A percentile compares a stretch with the other conserved stretches of the same genome.
These are phyloP conservation scores for Fraxinus baroniana DNA, from an alignment of 305 asterid species.

Conservation along the genomic window DNA sequence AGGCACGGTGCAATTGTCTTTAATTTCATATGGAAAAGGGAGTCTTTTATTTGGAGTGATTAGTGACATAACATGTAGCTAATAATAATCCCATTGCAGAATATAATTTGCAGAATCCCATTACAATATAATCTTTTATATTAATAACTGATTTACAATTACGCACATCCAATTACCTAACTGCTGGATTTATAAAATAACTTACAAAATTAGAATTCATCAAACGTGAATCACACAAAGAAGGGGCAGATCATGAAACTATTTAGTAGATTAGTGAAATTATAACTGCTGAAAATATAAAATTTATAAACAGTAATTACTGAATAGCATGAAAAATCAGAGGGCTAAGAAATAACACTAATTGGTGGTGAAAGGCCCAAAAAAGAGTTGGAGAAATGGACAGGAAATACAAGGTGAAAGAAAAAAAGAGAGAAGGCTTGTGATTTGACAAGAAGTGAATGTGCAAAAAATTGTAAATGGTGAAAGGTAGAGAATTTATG, in stretches of 20 bases:
- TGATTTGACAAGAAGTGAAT: background rate
- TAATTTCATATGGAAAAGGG: background rate
- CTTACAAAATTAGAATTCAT: background rate
- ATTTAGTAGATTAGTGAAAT: background rate
- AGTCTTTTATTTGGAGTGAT: background rate
- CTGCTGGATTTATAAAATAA: background rate
- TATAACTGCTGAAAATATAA: background rate
- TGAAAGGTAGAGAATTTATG: background rate
- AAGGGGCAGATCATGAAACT: background rate
- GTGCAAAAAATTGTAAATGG: background rate
- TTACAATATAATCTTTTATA: background rate
- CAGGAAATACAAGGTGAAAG: background rate
- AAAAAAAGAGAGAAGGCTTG: background rate
- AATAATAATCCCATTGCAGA: background rate
- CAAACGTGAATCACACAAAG: background rate
- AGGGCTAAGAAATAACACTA: background rate
- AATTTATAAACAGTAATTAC: background rate
- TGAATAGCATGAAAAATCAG: background rate
- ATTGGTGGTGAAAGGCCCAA: background rate
- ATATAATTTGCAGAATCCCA: background rate
- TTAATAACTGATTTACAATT: background rate
- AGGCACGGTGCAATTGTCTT: background rate
- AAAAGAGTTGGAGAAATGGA: background rate
- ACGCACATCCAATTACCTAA: background rate
- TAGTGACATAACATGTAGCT: background rate